Evolutionary conservation across 306 rosid genomes (phyloP), one percentile per base, ranked within the genome.

Genomic region (Begonia peltatifolia): DNA sequence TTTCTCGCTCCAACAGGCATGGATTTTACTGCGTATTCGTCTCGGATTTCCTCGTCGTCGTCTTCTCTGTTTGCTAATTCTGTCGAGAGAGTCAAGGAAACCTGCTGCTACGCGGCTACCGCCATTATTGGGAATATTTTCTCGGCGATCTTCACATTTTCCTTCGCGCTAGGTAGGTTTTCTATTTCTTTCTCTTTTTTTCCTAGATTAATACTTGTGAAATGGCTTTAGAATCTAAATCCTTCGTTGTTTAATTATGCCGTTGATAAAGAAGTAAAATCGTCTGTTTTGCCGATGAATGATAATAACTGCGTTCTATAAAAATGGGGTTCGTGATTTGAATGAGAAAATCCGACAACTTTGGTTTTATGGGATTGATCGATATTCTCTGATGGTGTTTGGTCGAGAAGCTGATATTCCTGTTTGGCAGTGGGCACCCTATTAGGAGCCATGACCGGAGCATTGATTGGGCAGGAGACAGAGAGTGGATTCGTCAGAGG

Each of bases 401-500:
- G 35, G 13, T 2, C 47, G 14, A 44, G 36, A 72, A 63, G 63
- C 67, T 57, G 54, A 3, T 2, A 14, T 57, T 53, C 60, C 59
- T 68, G 48, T 84, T 10, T 79, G 6, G 74, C 86, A 87, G 96
- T 87, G 55, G 99, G 99, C 8, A 86, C 94, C 53, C 66, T 83
- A 70, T 69, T 92, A 64, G 99, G 99, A 42, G 99, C 99, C 18
- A 63, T 92, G 84, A 86, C 99, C 2, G 99, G 99, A 42, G 95
- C 99, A 70, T 79, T 92, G 78, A 92, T 90, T 58, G 99, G 99
- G 41, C 99, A 90, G 81, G 99, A 90, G 47, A 90, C 99, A 2
- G 99, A 90, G 68, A 90, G 99, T 52, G 99, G 96, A 54, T 92
- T 92, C 71, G 89, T 92, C 51, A 67, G 95, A 74, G 99, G 99